Percentiles rank a stretch among this genome's conserved stretches.
Conservation (phyloP, 257 asterid genomes). For the Przewalskia tangutica region DNA sequence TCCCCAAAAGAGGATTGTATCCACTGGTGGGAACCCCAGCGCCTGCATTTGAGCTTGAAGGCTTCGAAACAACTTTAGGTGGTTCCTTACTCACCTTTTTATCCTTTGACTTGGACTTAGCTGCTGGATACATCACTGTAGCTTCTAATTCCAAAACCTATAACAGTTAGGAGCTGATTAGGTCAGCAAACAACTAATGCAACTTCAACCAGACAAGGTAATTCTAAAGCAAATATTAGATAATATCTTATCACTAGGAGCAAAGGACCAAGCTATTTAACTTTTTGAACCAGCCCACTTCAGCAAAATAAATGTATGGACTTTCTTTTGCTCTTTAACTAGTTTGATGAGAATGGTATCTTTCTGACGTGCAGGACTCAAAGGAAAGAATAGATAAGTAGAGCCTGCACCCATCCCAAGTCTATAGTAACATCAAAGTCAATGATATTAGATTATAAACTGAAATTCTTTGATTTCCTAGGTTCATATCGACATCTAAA, state of each 20-base stretch:
- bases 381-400: not conserved
- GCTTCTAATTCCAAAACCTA: constrained; percentile 28
- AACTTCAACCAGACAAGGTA: constrained; percentile 2
- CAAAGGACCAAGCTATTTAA: not conserved
- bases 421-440: not conserved
- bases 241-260: not conserved
- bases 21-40: constrained; percentile 58
- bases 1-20: constrained; percentile 70
- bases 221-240: not conserved
- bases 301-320: not conserved
- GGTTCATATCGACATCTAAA: not conserved
- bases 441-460: not conserved
- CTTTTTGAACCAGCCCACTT: not conserved
- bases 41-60: constrained; percentile 39
- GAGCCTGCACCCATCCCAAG: not conserved
- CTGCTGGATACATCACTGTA: constrained; percentile 60
- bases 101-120: constrained; percentile 72
- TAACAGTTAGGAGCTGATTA: constrained; percentile 11
- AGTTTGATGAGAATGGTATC: not conserved
- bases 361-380: not conserved
- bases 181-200: constrained; percentile 13
- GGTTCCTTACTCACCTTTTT: constrained; percentile 65
- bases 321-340: not conserved
- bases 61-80: constrained; percentile 49
- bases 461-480: not conserved